Evolutionary conservation across 2,329 filamentous ascomycete genomes (phyloP).

Genomic region (Zopfia rhizophila): DNA sequence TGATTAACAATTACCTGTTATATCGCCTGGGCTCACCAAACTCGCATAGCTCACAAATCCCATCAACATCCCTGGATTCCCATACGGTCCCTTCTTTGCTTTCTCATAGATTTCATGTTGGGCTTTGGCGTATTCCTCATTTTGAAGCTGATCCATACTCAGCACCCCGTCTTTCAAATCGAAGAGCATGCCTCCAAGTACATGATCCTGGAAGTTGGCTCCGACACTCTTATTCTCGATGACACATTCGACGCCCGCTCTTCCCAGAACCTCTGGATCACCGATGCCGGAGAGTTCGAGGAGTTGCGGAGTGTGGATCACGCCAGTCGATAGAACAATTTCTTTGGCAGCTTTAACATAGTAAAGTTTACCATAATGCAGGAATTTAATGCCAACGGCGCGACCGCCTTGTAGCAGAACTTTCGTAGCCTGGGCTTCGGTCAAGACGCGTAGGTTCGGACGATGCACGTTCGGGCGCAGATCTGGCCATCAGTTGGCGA

Average conservation of each 20-base stretch:
- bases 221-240: constrained; percentile 35
- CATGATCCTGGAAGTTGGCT: constrained; percentile 41
- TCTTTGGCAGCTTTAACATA: constrained; percentile 11
- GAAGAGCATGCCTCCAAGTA: constrained; percentile 25
- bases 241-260: constrained; percentile 24
- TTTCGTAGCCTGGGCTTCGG: constrained; percentile 56
- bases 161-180: constrained; percentile 38
- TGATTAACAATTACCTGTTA: constrained; percentile 37
- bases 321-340: constrained; percentile 26
- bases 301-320: constrained; percentile 25
- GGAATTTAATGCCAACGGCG: constrained; percentile 57
- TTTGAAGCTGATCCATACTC: constrained; percentile 47
- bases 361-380: constrained; percentile 40
- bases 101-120: constrained; percentile 45
- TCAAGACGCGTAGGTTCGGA: constrained; percentile 57
- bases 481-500: too few relatives aligned
- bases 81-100: constrained; percentile 45
- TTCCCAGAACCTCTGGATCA: constrained; percentile 21
- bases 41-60: constrained; percentile 37
- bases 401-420: constrained; percentile 55
- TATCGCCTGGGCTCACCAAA: constrained; percentile 21
- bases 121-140: constrained; percentile 46
- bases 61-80: constrained; percentile 45
- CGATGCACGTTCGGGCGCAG: constrained; percentile 41
- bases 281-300: constrained; percentile 31